These are phyloP conservation scores for Phytophthora tubulina DNA, from an alignment of 352 stramenopile genomes.

Conservation along the genomic window DNA sequence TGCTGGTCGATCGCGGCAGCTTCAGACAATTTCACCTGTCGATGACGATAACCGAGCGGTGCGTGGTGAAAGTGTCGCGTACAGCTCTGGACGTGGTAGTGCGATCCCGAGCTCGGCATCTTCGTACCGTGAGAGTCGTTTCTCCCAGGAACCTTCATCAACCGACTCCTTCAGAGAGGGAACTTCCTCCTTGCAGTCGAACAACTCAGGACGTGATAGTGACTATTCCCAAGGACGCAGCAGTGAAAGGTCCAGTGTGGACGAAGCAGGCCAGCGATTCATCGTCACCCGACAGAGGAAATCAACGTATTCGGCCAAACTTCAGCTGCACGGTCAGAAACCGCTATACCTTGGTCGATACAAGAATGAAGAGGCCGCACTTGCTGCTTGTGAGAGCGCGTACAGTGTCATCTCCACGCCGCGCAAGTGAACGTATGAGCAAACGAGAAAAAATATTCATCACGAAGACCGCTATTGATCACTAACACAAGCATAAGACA, in stretches of 20 bases:
- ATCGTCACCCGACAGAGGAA: slow-evolving; percentile 69
- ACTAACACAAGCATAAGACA: not conserved
- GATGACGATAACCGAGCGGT: slow-evolving; percentile 35
- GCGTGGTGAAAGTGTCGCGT: slow-evolving; percentile 14
- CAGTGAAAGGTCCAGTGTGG: slow-evolving; percentile 20
- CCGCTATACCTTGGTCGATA: slow-evolving; percentile 76
- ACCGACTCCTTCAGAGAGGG: slow-evolving; percentile 20
- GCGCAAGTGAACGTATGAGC: slow-evolving; percentile 44
- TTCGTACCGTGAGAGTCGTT: slow-evolving; percentile 23
- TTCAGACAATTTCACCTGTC: slow-evolving; percentile 56
- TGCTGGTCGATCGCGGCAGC: slow-evolving; percentile 42
- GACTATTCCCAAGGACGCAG: slow-evolving; percentile 32
- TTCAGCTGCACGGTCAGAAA: slow-evolving; percentile 71
- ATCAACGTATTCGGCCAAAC: slow-evolving; percentile 64
- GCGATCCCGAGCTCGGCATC: slow-evolving; percentile 17
- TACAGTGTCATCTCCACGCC: slow-evolving; percentile 67
- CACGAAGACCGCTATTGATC: not conserved
- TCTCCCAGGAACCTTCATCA: slow-evolving; percentile 15
- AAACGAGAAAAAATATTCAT: slow-evolving; percentile 7
- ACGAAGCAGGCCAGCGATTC: slow-evolving; percentile 41
- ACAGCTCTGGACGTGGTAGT: slow-evolving; percentile 31
- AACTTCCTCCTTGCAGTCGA: slow-evolving; percentile 20
- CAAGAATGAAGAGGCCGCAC: slow-evolving; percentile 67
- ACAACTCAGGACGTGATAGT: slow-evolving; percentile 29
- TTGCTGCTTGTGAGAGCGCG: slow-evolving; percentile 67